Evolutionary conservation across 139 green algal genomes (phyloP), one percentile per base, ranked within the genome.

Genomic region (Nannochloris sp.): DNA sequence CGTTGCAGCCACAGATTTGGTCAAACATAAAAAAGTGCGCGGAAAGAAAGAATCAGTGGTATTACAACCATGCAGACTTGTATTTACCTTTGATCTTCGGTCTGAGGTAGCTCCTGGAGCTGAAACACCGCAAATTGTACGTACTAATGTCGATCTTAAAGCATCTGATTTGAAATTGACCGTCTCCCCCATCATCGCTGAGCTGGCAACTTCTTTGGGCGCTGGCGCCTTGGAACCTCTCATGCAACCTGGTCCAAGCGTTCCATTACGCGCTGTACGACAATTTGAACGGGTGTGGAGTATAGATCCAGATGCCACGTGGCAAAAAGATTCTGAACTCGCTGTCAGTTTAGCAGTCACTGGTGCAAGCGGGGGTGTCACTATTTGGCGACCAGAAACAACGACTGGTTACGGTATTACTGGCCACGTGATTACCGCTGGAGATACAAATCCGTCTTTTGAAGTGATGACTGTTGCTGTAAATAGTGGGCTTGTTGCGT

Each of bases 331-430:
- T 1, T 38, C 38, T 54, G 32, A 19, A 44, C 35, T 39, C 34
- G 71, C 57, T 10, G 63, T 53, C 6, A 73, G 44, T 57, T 27
- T 79, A 46, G 55, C 58, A 15, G 67, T 74, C 24, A 37, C 83
- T 25, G 75, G 77, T 2, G 57, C 48, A 1, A 69, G 82, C 48
- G 70, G 71, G 4, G 86, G 85, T 4, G 63, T 92, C 8, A 87
- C 83, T 4, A 56, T 95, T 14, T 97, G 91, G 91, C 77, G 89
- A 5, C 85, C 91, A 2, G 70, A 79, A 51, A 35, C 83, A 1
- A 84, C 84, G 0, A 54, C 75, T 24, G 91, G 91, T 37, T 97
- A 97, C 59, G 77, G 54, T 5, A 54, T 79, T 0, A 53, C 90
- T 5, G 90, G 90, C 6, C 81, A 97, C 54, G 83, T 92, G 9